A percentile compares a stretch with the other conserved stretches of the same genome.
Evolutionary conservation across 192 early-diverging fungal genomes (phyloP).

Genomic region (Backusella liffmaniae): DNA sequence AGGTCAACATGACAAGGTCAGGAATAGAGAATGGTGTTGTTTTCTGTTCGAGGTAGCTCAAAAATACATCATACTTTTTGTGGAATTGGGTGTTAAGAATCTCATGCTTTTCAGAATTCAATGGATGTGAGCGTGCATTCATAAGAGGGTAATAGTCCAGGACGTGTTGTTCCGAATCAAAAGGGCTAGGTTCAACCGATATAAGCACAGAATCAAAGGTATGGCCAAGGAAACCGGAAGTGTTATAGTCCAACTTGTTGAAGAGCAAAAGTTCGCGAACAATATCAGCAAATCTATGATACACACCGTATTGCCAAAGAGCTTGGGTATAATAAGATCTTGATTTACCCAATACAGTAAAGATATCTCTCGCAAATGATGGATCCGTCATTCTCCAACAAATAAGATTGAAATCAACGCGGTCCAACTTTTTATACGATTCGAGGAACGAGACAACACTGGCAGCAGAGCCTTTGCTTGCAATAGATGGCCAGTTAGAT

Average conservation of each 20-base stretch:
- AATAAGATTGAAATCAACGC: constrained; percentile 19
- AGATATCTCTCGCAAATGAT: constrained; percentile 27
- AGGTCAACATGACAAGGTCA: constrained; percentile 37
- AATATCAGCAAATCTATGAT: constrained; percentile 29
- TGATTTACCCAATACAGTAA: constrained; percentile 30
- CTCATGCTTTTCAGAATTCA: constrained; percentile 7
- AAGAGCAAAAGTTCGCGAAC: constrained; percentile 35
- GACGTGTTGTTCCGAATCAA: constrained; percentile 12
- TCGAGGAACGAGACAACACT: constrained; percentile 23
- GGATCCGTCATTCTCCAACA: constrained; percentile 17
- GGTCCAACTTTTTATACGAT: constrained; percentile 11
- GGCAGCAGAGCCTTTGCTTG: constrained; percentile 5
- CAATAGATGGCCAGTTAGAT: constrained; percentile 19
- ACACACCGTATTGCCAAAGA: constrained; percentile 43
- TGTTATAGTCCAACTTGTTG: background rate
- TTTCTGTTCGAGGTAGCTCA: constrained; percentile 35
- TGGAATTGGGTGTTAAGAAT: constrained; percentile 44
- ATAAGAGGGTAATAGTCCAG: constrained; percentile 46
- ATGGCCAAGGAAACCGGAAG: background rate
- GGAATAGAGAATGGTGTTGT: constrained; percentile 6
- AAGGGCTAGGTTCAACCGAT: background rate
- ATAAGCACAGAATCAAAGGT: background rate
- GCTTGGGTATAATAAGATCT: constrained; percentile 22
- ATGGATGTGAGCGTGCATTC: constrained; percentile 45
- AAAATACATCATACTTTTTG: constrained; percentile 36